Percentiles rank a stretch among this genome's conserved stretches.
Evolutionary conservation across 805 yeast genomes (phyloP).

Genomic region (Pichia heedii): DNA sequence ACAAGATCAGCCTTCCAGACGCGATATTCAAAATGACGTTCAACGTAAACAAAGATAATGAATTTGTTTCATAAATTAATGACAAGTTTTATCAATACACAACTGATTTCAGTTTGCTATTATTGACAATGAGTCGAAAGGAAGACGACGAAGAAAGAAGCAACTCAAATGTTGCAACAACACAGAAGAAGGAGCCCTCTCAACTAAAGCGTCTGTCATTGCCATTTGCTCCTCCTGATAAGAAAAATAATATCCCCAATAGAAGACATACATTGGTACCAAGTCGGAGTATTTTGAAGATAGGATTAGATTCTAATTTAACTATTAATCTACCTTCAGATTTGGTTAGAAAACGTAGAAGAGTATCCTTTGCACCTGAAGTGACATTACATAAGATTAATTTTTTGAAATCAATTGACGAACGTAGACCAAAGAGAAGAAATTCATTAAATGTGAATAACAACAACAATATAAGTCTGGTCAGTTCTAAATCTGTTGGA

Average conservation of each 20-base stretch:
- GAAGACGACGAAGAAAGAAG: neutral
- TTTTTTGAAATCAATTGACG: slow-evolving; percentile 4
- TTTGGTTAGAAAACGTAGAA: slow-evolving; percentile 27
- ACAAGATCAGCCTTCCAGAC: too few relatives aligned
- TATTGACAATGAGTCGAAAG: too few relatives aligned
- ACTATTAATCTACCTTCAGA: slow-evolving; percentile 32
- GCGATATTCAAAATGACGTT: too few relatives aligned
- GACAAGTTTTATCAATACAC: too few relatives aligned
- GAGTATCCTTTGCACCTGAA: slow-evolving; percentile 74
- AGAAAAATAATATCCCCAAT: slow-evolving; percentile 4
- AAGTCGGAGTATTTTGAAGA: slow-evolving; percentile 32
- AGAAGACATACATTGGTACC: slow-evolving; percentile 31
- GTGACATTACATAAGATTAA: slow-evolving; percentile 49
- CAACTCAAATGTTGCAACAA: too few relatives aligned
- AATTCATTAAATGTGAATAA: slow-evolving; percentile 1
- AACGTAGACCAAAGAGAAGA: slow-evolving; percentile 6
- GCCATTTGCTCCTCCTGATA: neutral
- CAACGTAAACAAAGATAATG: too few relatives aligned
- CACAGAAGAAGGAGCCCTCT: neutral
- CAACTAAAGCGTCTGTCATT: slow-evolving; percentile 2
- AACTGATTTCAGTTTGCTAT: too few relatives aligned
- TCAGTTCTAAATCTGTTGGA: slow-evolving; percentile 3
- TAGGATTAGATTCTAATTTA: slow-evolving; percentile 23
- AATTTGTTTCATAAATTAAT: too few relatives aligned
- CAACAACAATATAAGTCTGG: neutral